These are phyloP conservation scores for Chlorella vulgaris DNA, from an alignment of 139 green algal species.

Conservation along the genomic window DNA sequence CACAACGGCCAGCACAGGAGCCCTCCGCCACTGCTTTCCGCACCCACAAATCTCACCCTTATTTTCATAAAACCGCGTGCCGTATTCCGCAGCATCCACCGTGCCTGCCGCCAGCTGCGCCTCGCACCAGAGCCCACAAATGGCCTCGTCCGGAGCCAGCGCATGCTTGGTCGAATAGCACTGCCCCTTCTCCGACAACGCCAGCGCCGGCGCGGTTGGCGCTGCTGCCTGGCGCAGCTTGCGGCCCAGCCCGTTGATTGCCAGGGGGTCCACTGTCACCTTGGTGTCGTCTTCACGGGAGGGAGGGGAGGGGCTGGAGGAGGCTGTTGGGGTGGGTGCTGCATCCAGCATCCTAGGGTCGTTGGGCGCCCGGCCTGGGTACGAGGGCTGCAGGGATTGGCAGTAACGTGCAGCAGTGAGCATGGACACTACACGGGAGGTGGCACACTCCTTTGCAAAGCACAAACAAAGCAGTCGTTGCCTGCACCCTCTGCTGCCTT, in stretches of 20 bases:
- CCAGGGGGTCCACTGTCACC: slow-evolving; percentile 5
- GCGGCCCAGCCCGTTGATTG: slow-evolving; percentile 11
- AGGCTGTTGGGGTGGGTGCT: background rate
- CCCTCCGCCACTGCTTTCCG: background rate
- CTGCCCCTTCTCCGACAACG: background rate
- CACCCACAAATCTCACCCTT: background rate
- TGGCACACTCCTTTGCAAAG: background rate
- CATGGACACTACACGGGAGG: background rate
- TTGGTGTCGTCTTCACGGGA: background rate
- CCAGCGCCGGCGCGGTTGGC: background rate
- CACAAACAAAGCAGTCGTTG: background rate
- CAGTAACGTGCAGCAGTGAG: too few relatives aligned
- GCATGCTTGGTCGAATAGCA: slow-evolving; percentile 8
- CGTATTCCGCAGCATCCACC: background rate
- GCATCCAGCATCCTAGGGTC: background rate
- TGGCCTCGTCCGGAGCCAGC: slow-evolving; percentile 9
- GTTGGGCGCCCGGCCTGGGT: background rate
- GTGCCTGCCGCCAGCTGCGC: background rate
- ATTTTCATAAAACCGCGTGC: background rate
- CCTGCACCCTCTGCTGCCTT: too few relatives aligned
- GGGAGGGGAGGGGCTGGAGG: background rate
- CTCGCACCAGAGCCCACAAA: background rate
- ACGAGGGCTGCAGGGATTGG: background rate
- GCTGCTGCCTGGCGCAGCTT: background rate
- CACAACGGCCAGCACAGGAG: background rate